These are phyloP conservation scores for Prunus dulcis DNA, from an alignment of 306 rosid species.

Conservation along the genomic window DNA sequence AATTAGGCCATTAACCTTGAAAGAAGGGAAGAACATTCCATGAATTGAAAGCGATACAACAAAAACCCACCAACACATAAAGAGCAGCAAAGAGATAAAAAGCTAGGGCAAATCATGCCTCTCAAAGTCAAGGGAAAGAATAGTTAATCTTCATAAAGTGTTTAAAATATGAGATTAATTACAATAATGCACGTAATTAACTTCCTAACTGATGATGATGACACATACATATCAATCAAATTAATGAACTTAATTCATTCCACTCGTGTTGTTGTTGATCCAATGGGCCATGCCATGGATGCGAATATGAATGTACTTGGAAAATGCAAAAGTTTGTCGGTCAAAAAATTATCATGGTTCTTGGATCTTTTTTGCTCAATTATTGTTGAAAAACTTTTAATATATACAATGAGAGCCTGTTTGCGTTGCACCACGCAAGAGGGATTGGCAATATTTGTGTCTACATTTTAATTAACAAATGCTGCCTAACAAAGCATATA, in stretches of 20 bases:
- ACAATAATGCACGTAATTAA: neutral
- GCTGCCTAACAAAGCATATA: too few species aligned
- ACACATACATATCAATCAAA: neutral
- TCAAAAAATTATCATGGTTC: constrained; percentile 9
- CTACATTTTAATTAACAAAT: too few species aligned
- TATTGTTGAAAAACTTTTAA: too few species aligned
- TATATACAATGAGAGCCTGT: too few species aligned
- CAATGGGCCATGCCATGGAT: constrained; percentile 1
- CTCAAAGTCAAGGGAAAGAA: neutral
- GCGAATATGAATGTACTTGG: neutral
- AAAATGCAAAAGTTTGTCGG: neutral
- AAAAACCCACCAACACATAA: constrained; percentile 2
- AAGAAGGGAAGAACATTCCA: constrained; percentile 42
- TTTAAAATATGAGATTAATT: neutral
- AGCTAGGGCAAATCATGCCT: neutral
- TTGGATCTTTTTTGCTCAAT: constrained; percentile 18
- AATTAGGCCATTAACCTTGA: constrained; percentile 37
- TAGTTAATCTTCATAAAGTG: constrained; percentile 12
- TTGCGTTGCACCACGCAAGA: too few species aligned
- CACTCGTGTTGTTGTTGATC: constrained; percentile 13
- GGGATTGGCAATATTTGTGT: too few species aligned
- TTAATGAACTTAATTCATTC: neutral
- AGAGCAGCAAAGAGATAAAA: neutral
- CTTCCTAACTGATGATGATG: neutral
- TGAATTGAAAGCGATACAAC: constrained; percentile 19